Base-by-base conservation (phyloP, 192 early-diverging fungal genomes). In the Coemansia sp. region DNA sequence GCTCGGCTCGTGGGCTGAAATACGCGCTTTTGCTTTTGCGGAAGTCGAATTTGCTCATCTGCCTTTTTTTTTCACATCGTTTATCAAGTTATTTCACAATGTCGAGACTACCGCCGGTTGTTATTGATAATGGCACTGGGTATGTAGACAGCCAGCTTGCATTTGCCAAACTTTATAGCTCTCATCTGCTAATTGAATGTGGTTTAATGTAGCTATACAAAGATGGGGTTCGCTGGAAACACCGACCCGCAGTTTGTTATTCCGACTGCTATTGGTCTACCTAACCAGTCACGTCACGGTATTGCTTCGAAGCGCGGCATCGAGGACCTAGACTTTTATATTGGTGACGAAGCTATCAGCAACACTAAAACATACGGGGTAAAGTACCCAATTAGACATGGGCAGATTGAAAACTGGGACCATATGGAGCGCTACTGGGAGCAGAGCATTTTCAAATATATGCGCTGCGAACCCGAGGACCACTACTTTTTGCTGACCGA, bases 371-470 rank as follows among this genome's bases (percentile, higher is more conserved):
- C 92, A 12, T 93, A 95, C 68, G 84, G 82, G 9, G 76, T 94
- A 31, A 85, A 86, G 68, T 97, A 96, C 66, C 94, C 96, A 16
- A 92, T 97, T 65, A 84, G 94, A 15, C 96, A 98, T 59, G 96
- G 94, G 26, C 93, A 96, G 78, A 96, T 98, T 61, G 93, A 95
- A 36, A 96, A 97, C 81, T 98, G 94, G 94, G 96, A 98, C 79
- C 86, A 94, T 42, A 98, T 98, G 96, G 96, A 98, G 73, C 88
- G 94, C 57, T 98, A 91, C 81, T 94, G 96, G 90, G 94, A 98
- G 78, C 94, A 95, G 60, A 93, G 87, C 63, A 92, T 98, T 50
- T 98, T 97, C 81, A 92, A 98, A 79, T 95, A 97, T 71, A 68
- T 98, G 70, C 86, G 94, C 49, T 97, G 94, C 77, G 96, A 98